Conservation (phyloP, 2,329 filamentous ascomycete species). For the Cytospora piceae region DNA sequence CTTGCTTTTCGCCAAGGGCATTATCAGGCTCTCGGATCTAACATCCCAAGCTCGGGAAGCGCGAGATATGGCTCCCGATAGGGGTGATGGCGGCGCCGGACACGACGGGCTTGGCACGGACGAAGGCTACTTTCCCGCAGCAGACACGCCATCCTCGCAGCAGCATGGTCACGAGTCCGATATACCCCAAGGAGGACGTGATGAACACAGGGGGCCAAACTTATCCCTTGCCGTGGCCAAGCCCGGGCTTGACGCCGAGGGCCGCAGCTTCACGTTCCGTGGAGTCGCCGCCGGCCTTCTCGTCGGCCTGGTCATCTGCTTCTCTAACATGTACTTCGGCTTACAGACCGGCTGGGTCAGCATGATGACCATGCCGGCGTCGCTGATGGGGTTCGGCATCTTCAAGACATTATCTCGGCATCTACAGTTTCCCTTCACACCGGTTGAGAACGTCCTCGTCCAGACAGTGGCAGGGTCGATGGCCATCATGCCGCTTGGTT, state of each 20-base stretch:
- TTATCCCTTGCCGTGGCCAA: conserved; percentile 3
- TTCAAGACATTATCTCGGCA: conserved; percentile 79
- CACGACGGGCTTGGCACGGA: conserved; percentile 1
- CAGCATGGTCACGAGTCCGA: not conserved
- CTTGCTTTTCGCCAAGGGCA: not conserved
- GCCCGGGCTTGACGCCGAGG: conserved; percentile 40
- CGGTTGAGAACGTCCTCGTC: conserved; percentile 94
- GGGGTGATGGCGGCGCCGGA: conserved; percentile 15
- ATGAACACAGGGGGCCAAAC: not conserved
- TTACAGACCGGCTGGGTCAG: conserved; percentile 67
- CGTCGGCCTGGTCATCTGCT: conserved; percentile 90
- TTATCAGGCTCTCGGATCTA: conserved; percentile 5
- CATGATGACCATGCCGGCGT: conserved; percentile 96
- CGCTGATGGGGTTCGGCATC: conserved; percentile 90
- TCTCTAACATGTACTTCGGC: conserved; percentile 99
- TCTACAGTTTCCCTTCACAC: conserved; percentile 81
- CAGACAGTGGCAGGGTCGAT: conserved; percentile 95
- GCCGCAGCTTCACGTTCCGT: conserved; percentile 80
- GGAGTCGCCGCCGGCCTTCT: conserved; percentile 78
- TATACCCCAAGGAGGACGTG: not conserved
- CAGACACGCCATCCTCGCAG: not conserved
- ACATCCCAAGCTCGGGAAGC: not conserved
- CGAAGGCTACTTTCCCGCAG: not conserved
- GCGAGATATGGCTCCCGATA: conserved; percentile 27
- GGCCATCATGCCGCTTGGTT: conserved; percentile 94